phyloP scores from a whole-genome alignment of 352 stramenopile genomes.

The Elongisporangium undulatum region DNA sequence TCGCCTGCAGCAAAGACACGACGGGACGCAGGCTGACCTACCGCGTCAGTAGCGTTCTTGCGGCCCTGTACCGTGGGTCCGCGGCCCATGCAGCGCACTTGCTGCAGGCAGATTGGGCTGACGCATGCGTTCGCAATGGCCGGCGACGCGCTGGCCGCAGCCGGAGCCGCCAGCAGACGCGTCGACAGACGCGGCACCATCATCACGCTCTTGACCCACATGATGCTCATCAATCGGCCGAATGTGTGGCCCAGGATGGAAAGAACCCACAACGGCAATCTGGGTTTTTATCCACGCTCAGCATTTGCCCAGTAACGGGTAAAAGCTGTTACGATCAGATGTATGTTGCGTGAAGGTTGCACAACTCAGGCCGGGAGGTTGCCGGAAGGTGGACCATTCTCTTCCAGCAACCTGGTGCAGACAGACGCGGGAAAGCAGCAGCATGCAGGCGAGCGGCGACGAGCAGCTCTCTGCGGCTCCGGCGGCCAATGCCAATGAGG shows the following conservation, averaged over 20 bases:
- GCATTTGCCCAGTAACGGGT: background rate
- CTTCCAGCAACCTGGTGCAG: background rate
- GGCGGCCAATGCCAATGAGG: background rate
- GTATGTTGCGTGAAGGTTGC: too few species aligned
- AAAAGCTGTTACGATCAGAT: too few species aligned
- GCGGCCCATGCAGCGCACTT: conserved; percentile 69
- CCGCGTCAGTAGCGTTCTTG: conserved; percentile 77
- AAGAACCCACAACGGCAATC: background rate
- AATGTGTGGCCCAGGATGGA: background rate
- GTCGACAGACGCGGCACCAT: background rate
- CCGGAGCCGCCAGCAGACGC: background rate
- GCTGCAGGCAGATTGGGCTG: conserved; percentile 27
- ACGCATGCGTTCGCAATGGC: background rate
- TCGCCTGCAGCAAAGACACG: background rate
- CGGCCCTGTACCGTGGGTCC: conserved; percentile 75
- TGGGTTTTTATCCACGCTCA: background rate
- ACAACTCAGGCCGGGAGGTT: background rate
- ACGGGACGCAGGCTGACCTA: conserved; percentile 13
- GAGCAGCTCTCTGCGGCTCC: background rate
- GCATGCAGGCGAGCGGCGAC: background rate
- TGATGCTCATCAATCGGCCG: background rate
- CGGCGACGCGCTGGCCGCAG: background rate
- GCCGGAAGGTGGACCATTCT: background rate
- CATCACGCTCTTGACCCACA: background rate
- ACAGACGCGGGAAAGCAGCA: background rate